phyloP scores from a whole-genome alignment of 495 filamentous ascomycete species.

The Podospora bellae-mahoneyi region DNA sequence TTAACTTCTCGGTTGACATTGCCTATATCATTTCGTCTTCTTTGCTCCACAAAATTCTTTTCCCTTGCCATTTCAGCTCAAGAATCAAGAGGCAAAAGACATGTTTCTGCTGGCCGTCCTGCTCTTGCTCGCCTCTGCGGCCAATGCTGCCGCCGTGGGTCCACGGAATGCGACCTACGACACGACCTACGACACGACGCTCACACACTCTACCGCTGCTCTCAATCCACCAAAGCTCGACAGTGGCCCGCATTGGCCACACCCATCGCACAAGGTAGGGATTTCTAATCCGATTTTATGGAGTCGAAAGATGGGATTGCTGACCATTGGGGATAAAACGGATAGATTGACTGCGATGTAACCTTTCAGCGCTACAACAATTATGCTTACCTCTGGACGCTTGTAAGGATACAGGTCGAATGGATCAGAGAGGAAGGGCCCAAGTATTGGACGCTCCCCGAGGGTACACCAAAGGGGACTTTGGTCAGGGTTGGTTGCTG shows the following conservation, averaged over 20 bases:
- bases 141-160: background rate
- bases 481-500: background rate
- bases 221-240: background rate
- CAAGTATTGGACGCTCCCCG: background rate
- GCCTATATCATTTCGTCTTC: background rate
- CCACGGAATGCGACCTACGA: background rate
- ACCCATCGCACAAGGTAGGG: background rate
- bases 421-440: background rate
- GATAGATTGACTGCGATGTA: background rate
- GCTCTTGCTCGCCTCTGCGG: no score
- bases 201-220: background rate
- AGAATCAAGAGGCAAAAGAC: background rate
- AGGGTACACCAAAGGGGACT: background rate
- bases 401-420: background rate
- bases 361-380: background rate
- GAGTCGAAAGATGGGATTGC: background rate
- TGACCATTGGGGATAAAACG: background rate
- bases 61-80: background rate
- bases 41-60: background rate
- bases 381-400: background rate
- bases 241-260: background rate
- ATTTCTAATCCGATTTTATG: background rate
- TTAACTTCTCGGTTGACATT: no score
- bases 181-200: background rate
- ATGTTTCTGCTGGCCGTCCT: background rate